Conservation (phyloP, 108 stramenopile genomes). For the Discostella stelligeroides region DNA sequence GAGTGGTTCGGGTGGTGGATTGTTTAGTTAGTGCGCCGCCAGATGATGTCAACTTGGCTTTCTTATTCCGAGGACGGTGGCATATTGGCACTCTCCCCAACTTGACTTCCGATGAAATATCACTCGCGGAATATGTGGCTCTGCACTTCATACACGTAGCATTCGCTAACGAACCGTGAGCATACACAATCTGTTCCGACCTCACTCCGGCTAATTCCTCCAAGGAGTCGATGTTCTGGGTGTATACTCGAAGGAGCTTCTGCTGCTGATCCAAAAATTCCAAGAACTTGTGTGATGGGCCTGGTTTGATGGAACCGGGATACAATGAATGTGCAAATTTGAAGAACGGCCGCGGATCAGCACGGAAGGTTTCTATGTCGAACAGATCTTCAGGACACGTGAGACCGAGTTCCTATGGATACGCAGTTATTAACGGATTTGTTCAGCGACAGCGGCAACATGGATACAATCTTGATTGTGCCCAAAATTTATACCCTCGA, state of each 20-base stretch:
- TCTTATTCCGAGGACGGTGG: constrained; percentile 29
- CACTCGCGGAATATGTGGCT: constrained; percentile 49
- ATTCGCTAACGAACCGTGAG: constrained; percentile 72
- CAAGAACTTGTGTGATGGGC: constrained; percentile 75
- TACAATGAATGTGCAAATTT: constrained; percentile 37
- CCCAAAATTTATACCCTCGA: too few species aligned
- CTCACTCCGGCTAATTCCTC: constrained; percentile 71
- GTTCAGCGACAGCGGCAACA: too few species aligned
- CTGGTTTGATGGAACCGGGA: constrained; percentile 55
- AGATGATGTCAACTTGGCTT: constrained; percentile 13
- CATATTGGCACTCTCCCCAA: constrained; percentile 68
- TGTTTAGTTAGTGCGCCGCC: too few species aligned
- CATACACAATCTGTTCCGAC: constrained; percentile 72
- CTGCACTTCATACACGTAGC: constrained; percentile 70
- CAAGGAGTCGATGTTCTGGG: constrained; percentile 86
- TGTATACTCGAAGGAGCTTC: constrained; percentile 74
- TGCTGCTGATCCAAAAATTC: constrained; percentile 62
- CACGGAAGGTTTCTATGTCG: constrained; percentile 71
- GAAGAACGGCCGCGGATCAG: constrained; percentile 79
- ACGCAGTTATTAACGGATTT: not conserved
- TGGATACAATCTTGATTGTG: too few species aligned
- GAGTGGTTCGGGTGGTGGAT: too few species aligned
- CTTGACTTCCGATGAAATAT: constrained; percentile 59
- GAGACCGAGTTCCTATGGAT: constrained; percentile 50
- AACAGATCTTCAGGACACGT: constrained; percentile 76